A percentile compares a stretch with the other conserved stretches of the same genome.
phyloP scores from a whole-genome alignment of 192 early-diverging fungal genomes.

The Gryganskiella cystojenkinii region DNA sequence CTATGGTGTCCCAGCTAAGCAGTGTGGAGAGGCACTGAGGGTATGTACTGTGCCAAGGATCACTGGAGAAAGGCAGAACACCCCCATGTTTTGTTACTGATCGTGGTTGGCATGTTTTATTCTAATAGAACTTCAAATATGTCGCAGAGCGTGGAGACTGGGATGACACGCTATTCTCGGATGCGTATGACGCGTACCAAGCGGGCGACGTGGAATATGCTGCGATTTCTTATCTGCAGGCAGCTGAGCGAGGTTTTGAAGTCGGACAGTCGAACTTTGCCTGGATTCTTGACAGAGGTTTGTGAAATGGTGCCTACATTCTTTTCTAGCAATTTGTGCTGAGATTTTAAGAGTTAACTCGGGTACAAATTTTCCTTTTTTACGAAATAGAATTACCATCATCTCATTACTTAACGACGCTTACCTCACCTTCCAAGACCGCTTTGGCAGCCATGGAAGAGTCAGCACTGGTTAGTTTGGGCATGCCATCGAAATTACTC shows the following conservation, averaged over 20 bases:
- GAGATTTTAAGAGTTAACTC: not conserved
- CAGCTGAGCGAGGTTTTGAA: slow-evolving; percentile 92
- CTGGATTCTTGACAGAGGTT: slow-evolving; percentile 82
- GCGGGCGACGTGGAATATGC: slow-evolving; percentile 77
- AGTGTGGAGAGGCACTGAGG: slow-evolving; percentile 76
- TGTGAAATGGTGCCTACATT: not conserved
- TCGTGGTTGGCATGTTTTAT: not conserved
- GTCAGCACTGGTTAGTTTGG: slow-evolving; percentile 26
- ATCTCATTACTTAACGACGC: slow-evolving; percentile 20
- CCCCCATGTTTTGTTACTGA: not conserved
- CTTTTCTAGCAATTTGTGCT: too few species aligned
- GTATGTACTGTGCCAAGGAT: slow-evolving; percentile 60
- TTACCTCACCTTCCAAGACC: slow-evolving; percentile 30
- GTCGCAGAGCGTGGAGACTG: slow-evolving; percentile 90
- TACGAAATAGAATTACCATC: slow-evolving; percentile 35
- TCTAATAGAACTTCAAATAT: slow-evolving; percentile 62
- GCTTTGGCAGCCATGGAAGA: slow-evolving; percentile 21
- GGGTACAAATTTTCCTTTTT: not conserved
- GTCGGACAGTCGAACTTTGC: slow-evolving; percentile 92
- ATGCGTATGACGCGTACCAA: slow-evolving; percentile 65
- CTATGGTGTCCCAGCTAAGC: slow-evolving; percentile 42
- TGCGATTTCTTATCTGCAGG: slow-evolving; percentile 78
- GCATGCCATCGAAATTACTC: slow-evolving; percentile 44
- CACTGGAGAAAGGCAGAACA: not conserved
- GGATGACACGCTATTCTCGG: slow-evolving; percentile 74